These are phyloP conservation scores for Cruciata laevipes DNA, from an alignment of 257 asterid genomes.

Conservation along the genomic window DNA sequence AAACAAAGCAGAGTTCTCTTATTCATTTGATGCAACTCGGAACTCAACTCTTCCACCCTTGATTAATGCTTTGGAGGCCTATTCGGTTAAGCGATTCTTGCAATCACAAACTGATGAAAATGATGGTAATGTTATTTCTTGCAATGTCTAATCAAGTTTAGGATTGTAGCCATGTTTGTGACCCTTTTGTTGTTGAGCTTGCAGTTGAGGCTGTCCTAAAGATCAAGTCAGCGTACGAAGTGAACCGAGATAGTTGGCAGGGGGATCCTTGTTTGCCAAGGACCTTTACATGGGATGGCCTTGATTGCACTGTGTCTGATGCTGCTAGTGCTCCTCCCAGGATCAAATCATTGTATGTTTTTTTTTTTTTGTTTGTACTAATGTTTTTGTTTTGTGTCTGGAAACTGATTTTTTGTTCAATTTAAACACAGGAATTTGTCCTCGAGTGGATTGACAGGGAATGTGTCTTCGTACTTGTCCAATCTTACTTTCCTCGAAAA, in stretches of 20 bases:
- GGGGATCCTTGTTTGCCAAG: conserved; percentile 42
- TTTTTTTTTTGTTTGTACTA: not conserved
- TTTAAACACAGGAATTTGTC: conserved; percentile 23
- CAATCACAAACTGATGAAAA: conserved; percentile 25
- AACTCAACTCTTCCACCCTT: conserved; percentile 22
- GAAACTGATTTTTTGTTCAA: not conserved
- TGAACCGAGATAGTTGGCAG: conserved; percentile 30
- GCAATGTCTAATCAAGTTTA: too few species aligned
- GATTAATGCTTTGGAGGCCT: conserved; percentile 31
- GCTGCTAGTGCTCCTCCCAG: conserved; percentile 7
- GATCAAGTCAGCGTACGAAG: conserved; percentile 22
- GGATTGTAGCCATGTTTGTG: too few species aligned
- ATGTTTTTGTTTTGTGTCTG: too few species aligned
- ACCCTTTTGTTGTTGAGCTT: too few species aligned
- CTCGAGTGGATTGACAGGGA: conserved; percentile 24
- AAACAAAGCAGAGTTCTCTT: not conserved
- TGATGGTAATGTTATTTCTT: conserved; percentile 26
- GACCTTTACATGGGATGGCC: conserved; percentile 28
- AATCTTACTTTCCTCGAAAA: conserved; percentile 18
- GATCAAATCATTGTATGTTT: conserved; percentile 29
- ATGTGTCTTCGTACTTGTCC: conserved; percentile 14
- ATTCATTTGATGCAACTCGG: not conserved
- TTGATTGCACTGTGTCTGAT: conserved; percentile 25
- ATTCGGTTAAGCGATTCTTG: conserved; percentile 14
- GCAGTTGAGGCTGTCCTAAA: conserved; percentile 25